These are phyloP conservation scores for Huntiella abstrusa DNA, from an alignment of 2,329 filamentous ascomycete genomes.

Conservation along the genomic window DNA sequence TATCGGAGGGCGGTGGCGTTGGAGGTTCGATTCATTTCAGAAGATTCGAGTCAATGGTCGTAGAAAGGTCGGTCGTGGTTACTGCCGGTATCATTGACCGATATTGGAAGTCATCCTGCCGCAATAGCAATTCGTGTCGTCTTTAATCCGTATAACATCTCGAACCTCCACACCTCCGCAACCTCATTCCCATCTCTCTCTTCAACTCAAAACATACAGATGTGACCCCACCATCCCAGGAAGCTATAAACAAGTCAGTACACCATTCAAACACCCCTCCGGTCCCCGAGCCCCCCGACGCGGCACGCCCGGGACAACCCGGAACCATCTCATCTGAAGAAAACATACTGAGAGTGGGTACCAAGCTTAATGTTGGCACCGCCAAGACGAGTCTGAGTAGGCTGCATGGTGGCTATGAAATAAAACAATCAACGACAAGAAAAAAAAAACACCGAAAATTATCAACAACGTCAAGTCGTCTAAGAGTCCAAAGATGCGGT, in stretches of 20 bases:
- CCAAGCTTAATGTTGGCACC: slow-evolving; percentile 14
- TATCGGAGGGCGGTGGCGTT: not conserved
- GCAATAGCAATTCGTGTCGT: no score
- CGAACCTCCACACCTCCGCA: no score
- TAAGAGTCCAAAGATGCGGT: no score
- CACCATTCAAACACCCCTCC: not conserved
- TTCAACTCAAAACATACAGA: slow-evolving; percentile 6
- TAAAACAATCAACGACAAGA: slow-evolving; percentile 6
- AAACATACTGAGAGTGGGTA: slow-evolving; percentile 12
- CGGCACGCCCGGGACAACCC: not conserved
- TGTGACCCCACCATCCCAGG: slow-evolving; percentile 12
- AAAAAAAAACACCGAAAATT: not conserved
- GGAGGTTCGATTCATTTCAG: not conserved
- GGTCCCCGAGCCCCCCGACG: not conserved
- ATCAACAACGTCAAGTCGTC: slow-evolving; percentile 2
- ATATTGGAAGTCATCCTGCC: no score
- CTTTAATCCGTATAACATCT: no score
- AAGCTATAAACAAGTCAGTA: slow-evolving; percentile 6
- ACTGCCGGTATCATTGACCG: no score
- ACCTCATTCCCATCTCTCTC: no score
- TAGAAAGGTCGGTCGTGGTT: no score
- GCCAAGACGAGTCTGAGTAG: slow-evolving; percentile 24
- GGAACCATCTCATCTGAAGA: not conserved
- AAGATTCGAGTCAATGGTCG: not conserved
- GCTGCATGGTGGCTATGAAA: slow-evolving; percentile 23